A percentile compares a stretch with the other conserved stretches of the same genome.
Evolutionary conservation across 2,329 filamentous ascomycete genomes (phyloP).

Genomic region (Epichloe uncinata): DNA sequence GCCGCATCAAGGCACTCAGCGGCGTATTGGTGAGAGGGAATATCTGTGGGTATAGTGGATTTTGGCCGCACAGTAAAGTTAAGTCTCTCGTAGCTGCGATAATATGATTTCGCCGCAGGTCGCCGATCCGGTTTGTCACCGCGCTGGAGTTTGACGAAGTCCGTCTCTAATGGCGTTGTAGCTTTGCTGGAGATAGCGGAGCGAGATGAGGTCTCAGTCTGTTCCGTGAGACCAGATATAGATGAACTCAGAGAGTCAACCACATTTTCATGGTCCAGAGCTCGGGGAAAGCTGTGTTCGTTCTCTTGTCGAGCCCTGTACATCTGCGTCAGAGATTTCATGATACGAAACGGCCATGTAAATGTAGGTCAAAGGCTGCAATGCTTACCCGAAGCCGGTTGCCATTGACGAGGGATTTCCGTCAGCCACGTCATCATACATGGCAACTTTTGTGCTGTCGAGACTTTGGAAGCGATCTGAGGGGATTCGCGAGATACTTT

Average conservation of each 20-base stretch:
- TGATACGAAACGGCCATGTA: not conserved
- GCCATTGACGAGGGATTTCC: slow-evolving; percentile 11
- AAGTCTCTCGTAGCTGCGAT: slow-evolving; percentile 21
- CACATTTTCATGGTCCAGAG: slow-evolving; percentile 6
- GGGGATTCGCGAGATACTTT: slow-evolving; percentile 22
- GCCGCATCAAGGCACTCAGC: slow-evolving; percentile 82
- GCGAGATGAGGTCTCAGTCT: slow-evolving; percentile 39
- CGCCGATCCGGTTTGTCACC: slow-evolving; percentile 8
- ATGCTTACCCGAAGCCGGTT: slow-evolving; percentile 16
- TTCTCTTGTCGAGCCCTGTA: slow-evolving; percentile 8
- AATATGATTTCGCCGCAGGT: slow-evolving; percentile 14
- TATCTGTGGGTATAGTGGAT: slow-evolving; percentile 67
- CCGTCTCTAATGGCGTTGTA: slow-evolving; percentile 42
- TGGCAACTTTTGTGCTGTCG: slow-evolving; percentile 10
- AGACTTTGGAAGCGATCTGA: slow-evolving; percentile 1
- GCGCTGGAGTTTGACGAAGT: slow-evolving; percentile 13
- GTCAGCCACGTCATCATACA: slow-evolving; percentile 14
- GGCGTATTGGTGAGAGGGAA: slow-evolving; percentile 69
- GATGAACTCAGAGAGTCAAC: slow-evolving; percentile 37
- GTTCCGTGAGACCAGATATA: slow-evolving; percentile 37
- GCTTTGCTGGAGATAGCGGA: slow-evolving; percentile 48
- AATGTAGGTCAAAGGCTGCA: not conserved
- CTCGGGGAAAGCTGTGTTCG: slow-evolving; percentile 8
- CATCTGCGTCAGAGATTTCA: not conserved
- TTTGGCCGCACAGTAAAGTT: slow-evolving; percentile 54